Base-by-base conservation (phyloP, 1,284 basidiomycete genomes). In the Fomitopsis betulina region DNA sequence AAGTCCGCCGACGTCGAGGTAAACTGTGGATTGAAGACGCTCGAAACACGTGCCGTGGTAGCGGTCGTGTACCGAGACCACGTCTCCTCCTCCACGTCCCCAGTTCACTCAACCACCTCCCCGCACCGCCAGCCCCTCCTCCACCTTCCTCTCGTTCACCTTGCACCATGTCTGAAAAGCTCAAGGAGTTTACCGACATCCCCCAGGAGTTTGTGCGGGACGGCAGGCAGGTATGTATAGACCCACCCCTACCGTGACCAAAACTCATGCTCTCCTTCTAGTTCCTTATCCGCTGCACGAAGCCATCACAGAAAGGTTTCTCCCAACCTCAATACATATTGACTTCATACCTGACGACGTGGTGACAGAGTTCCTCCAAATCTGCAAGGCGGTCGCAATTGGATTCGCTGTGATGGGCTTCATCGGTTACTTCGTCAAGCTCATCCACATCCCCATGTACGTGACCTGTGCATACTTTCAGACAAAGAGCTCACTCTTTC, bases 391-490 rank as follows among this genome's bases (percentile, higher is more conserved):
- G 49, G 93, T 98, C 59, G 93, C 93, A 2, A 88, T 97, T 63
- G 95, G 95, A 19, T 98, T 98, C 70, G 92, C 87, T 56, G 92
- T 98, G 66, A 97, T 97, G 94, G 95, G 95, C n/a, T 93, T 96
- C 81, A 95, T 96, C 73, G 94, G 94, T 12, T 96, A 94, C 78
- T 89, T 96, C 70, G 94, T 96, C 65, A 96, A 96, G 76, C 85
- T 96, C 64, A 94, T 96, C 68, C 94, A 96, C 76, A 96, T 96
- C 73, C 94, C 94, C 65, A 95, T 96, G 93, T 94, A 67, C 78
- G 91, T 85, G 40, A 8, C 17, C 23, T 30, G 23, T 30, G 17
- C 30, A 5, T 37, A 30, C 33, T 25, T 56, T 51, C 42, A 19
- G 3, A 58, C 23, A 38, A 38, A 45, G 38, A 59, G 70, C 74